Base-by-base conservation (phyloP, 805 yeast species). In the Yarrowia sp. region DNA sequence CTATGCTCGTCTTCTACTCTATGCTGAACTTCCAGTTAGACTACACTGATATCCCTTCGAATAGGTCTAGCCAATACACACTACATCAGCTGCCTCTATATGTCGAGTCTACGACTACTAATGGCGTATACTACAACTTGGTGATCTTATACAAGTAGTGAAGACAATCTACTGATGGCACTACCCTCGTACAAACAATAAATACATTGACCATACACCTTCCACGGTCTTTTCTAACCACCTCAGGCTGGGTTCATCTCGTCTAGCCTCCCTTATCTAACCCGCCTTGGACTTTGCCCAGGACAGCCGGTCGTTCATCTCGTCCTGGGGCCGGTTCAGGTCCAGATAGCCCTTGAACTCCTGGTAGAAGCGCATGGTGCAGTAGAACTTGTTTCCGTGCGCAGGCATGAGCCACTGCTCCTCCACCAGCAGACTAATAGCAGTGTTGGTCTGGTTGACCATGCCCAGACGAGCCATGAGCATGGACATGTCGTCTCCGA, bases 241-340 rank as follows among this genome's bases (percentile, higher is more conserved):
- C 27, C 7, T 14, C 36, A 13, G 8, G 7, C 21, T 3, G n/a
- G 19, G 16, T 6, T 16, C 42, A 6, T 18, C n/a, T 21, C 25
- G 3, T 16, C 19, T 12, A 14, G 13, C 12, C 42, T 6, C 24
- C 16, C 16, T 14, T 18, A 4, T 19, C 21, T 33, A 49, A 4
- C 42, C 42, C 6, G 42, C 42, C 58, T 51, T 51, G 9, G 32
- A 6, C 9, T 24, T 51, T 24, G 58, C 58, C 35, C 36, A 51
- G 14, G 33, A 13, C 5, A 51, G 58, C 10, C 58, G 58, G 5
- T 51, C 58, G 24, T 24, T 51, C 58, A 51, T 51, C 35, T 51
- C 58, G 4, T 35, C 58, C 6, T 16, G 16, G 6, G 58, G 42
- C 24, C 58, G 21, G 19, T 51, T 22, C 33, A 51, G 32, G 16